Evolutionary conservation across 2,329 filamentous ascomycete genomes (phyloP).

Genomic region (Paraphoma sp.): DNA sequence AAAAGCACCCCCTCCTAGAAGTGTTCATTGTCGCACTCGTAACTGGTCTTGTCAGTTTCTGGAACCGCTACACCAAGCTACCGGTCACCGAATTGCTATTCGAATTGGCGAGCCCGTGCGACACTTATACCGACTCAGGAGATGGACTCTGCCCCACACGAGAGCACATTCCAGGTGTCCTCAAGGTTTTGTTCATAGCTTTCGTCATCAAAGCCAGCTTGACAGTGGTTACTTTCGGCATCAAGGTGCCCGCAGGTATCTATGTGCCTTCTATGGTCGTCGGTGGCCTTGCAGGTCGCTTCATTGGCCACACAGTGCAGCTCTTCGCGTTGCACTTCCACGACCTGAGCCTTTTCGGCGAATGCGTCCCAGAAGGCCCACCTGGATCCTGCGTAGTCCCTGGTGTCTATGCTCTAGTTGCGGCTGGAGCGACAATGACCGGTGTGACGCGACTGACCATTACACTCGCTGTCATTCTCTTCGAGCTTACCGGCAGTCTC

Average conservation of each 20-base stretch:
- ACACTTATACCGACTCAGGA: constrained; percentile 69
- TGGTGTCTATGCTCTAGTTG: constrained; percentile 94
- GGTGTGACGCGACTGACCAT: constrained; percentile 93
- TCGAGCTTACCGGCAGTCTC: constrained; percentile 92
- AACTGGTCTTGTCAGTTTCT: constrained; percentile 87
- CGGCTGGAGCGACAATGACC: constrained; percentile 96
- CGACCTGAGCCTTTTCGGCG: constrained; percentile 73
- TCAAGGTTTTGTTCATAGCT: constrained; percentile 74
- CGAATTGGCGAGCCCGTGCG: constrained; percentile 88
- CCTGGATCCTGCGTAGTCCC: constrained; percentile 89
- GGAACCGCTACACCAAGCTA: constrained; percentile 89
- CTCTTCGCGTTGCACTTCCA: constrained; percentile 79
- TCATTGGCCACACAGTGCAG: constrained; percentile 85
- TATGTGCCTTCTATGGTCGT: constrained; percentile 99
- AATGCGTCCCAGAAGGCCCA: constrained; percentile 70
- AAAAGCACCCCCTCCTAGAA: constrained; percentile 82
- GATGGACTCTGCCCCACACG: constrained; percentile 79
- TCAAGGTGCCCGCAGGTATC: constrained; percentile 95
- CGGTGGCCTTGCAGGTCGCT: constrained; percentile 86
- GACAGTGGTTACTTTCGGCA: constrained; percentile 90
- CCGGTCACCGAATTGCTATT: constrained; percentile 90
- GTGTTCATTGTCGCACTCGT: constrained; percentile 85
- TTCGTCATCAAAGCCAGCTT: constrained; percentile 90
- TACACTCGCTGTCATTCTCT: constrained; percentile 91
- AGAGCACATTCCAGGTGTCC: constrained; percentile 79